Evolutionary conservation across 2,329 filamentous ascomycete species (phyloP).

Genomic region (Fulvia fulva): DNA sequence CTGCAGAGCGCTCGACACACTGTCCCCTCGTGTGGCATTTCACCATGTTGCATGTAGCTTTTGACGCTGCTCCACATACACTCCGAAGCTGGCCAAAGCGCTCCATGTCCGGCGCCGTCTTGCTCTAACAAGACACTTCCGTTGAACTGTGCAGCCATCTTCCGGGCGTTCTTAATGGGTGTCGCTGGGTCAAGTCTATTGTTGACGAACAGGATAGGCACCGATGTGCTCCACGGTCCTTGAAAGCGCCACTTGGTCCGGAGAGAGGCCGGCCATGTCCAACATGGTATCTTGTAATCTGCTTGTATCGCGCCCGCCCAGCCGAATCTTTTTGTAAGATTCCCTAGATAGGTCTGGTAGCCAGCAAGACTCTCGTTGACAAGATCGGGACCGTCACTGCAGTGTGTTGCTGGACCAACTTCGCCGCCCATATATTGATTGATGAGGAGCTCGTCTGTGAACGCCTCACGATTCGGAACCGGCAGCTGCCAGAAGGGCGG

Average conservation of each 20-base stretch:
- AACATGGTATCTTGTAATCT: constrained; percentile 22
- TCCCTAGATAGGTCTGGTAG: constrained; percentile 12
- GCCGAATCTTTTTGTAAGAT: constrained; percentile 18
- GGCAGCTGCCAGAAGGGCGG: constrained; percentile 20
- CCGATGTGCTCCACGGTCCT: constrained; percentile 16
- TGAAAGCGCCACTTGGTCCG: constrained; percentile 21
- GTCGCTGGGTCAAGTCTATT: constrained; percentile 34
- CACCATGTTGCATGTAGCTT: constrained; percentile 32
- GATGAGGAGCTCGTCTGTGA: constrained; percentile 17
- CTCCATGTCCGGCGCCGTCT: constrained; percentile 33
- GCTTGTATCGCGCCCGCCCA: constrained; percentile 18
- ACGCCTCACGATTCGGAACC: constrained; percentile 16
- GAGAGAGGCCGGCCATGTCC: constrained; percentile 20
- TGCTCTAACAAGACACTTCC: constrained; percentile 32
- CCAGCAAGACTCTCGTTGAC: constrained; percentile 10
- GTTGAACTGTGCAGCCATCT: constrained; percentile 34
- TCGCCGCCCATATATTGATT: constrained; percentile 20
- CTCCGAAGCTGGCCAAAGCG: constrained; percentile 19
- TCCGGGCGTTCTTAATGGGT: constrained; percentile 28
- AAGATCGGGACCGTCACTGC: constrained; percentile 17
- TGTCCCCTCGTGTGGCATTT: constrained; percentile 27
- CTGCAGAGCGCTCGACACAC: constrained; percentile 24
- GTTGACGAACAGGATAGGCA: constrained; percentile 21
- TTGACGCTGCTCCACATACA: constrained; percentile 30
- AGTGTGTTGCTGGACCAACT: constrained; percentile 16